Percentiles rank a stretch among this genome's conserved stretches.
Conservation (phyloP, 2,329 filamentous ascomycete genomes). For the Aspergillus phoenicis region DNA sequence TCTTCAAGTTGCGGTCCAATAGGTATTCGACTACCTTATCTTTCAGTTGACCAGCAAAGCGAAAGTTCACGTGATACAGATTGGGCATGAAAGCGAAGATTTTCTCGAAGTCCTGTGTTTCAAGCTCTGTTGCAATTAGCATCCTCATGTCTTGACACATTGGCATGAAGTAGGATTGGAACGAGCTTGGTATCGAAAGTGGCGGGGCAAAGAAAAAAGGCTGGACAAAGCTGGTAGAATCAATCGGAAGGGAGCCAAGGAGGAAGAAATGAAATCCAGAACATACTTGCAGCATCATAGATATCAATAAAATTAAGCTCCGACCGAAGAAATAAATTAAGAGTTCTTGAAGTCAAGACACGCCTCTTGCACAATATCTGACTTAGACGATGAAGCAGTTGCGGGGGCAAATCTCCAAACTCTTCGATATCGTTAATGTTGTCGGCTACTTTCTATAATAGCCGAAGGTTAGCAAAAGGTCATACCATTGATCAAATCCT, state of each 20-base stretch:
- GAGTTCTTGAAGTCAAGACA: constrained; percentile 53
- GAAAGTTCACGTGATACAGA: constrained; percentile 71
- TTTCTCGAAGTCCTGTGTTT: constrained; percentile 73
- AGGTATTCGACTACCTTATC: constrained; percentile 81
- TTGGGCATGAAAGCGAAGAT: constrained; percentile 76
- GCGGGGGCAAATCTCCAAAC: constrained; percentile 63
- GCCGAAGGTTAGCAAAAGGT: constrained; percentile 22
- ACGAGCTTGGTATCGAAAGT: not conserved
- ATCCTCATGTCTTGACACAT: constrained; percentile 12
- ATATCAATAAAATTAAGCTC: constrained; percentile 60
- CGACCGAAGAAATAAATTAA: constrained; percentile 52
- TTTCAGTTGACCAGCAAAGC: constrained; percentile 90
- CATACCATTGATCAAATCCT: not conserved
- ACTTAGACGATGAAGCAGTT: constrained; percentile 60
- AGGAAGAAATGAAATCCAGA: not conserved
- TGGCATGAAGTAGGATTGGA: too few species aligned
- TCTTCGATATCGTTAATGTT: constrained; percentile 67
- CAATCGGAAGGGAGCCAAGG: not conserved
- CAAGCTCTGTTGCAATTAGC: constrained; percentile 59
- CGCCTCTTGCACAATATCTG: constrained; percentile 67
- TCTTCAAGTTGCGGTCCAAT: constrained; percentile 66
- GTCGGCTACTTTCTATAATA: constrained; percentile 58
- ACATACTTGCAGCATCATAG: constrained; percentile 62
- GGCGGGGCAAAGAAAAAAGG: not conserved
- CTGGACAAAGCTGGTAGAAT: not conserved